phyloP scores from a whole-genome alignment of 805 yeast species.

The Myxozyma sirexii region DNA sequence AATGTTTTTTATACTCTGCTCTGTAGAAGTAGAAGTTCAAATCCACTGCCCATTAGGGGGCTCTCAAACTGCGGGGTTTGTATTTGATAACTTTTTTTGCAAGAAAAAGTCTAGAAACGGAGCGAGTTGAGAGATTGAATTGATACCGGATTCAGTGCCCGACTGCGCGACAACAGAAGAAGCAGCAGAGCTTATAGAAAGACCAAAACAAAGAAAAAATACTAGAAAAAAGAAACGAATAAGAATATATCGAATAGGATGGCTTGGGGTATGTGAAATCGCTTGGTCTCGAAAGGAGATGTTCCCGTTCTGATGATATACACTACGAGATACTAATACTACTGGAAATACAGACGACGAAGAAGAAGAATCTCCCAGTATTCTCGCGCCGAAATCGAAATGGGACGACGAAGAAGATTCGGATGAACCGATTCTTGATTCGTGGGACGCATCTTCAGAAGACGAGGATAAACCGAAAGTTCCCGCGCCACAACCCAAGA shows the following conservation, averaged over 20 bases:
- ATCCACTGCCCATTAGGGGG: too few relatives aligned
- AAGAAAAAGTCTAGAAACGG: too few relatives aligned
- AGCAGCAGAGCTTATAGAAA: too few relatives aligned
- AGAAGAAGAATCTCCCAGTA: conserved; percentile 79
- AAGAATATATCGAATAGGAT: neutral
- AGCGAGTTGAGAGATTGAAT: too few relatives aligned
- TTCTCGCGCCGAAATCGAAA: conserved; percentile 60
- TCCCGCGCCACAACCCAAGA: conserved; percentile 13
- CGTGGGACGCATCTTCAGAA: conserved; percentile 81
- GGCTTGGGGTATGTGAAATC: conserved; percentile 3
- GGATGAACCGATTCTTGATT: conserved; percentile 77
- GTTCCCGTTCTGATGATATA: neutral
- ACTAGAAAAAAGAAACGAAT: neutral
- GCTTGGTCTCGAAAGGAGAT: neutral
- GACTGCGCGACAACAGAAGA: too few relatives aligned
- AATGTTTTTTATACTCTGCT: too few relatives aligned
- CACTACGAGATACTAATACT: neutral
- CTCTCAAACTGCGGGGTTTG: too few relatives aligned
- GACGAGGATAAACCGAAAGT: conserved; percentile 58
- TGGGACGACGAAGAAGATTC: conserved; percentile 82
- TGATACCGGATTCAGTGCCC: too few relatives aligned
- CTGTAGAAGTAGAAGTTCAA: too few relatives aligned
- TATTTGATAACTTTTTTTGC: too few relatives aligned
- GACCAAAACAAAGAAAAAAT: neutral
- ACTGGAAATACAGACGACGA: conserved; percentile 46